These are phyloP conservation scores for Cryptosporidium sp. DNA, from an alignment of 169 alveolate genomes.

Conservation along the genomic window DNA sequence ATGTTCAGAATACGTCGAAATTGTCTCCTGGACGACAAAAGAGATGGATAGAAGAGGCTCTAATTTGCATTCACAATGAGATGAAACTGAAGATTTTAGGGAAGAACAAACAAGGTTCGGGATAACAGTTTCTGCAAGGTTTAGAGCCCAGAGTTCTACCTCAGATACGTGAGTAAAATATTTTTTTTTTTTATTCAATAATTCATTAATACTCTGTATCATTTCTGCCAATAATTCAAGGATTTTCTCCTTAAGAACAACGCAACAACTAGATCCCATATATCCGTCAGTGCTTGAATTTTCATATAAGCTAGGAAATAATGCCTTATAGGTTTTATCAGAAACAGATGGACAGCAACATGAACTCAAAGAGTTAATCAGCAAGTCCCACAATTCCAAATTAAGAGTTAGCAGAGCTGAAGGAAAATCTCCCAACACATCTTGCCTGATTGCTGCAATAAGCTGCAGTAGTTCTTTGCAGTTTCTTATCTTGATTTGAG, in stretches of 20 bases:
- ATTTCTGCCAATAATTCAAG: constrained; percentile 28
- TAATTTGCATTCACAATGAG: constrained; percentile 56
- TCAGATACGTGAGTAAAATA: background rate
- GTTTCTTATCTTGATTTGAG: background rate
- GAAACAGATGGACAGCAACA: constrained; percentile 28
- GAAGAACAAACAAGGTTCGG: constrained; percentile 35
- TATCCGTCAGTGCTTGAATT: background rate
- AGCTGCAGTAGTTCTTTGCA: constrained; percentile 40
- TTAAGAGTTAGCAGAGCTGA: background rate
- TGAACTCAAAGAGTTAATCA: constrained; percentile 22
- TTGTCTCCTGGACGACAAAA: constrained; percentile 2
- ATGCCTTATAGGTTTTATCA: background rate
- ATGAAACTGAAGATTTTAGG: background rate
- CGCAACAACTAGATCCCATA: constrained; percentile 22
- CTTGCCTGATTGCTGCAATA: constrained; percentile 58
- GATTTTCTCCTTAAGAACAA: constrained; percentile 21
- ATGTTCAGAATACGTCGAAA: background rate
- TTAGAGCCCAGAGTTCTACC: background rate
- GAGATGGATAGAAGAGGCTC: constrained; percentile 24
- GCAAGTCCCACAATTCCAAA: constrained; percentile 41
- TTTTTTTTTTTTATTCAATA: background rate
- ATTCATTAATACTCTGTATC: background rate
- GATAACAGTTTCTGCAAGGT: constrained; percentile 2
- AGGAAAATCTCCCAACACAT: constrained; percentile 55
- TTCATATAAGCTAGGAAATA: background rate